phyloP scores from a whole-genome alignment of 1,139 yeast species.

The Protomyces macrosporus region DNA sequence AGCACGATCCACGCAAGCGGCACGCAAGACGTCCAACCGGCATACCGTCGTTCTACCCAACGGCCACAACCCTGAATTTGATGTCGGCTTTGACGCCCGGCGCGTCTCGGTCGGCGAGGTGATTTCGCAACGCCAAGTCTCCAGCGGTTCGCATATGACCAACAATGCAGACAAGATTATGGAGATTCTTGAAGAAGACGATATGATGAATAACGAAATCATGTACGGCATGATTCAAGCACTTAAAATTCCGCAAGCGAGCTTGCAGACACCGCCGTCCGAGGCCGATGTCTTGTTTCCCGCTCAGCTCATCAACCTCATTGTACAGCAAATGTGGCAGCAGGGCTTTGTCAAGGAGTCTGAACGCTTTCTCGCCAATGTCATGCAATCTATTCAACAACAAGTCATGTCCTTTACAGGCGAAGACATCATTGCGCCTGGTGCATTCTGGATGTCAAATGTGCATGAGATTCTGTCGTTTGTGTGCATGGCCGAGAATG shows the following conservation, averaged over 20 bases:
- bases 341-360: conserved; percentile 87
- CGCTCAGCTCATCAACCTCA: conserved; percentile 86
- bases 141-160: background rate
- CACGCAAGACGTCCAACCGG: background rate
- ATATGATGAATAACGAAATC: conserved; percentile 73
- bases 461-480: conserved; percentile 93
- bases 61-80: background rate
- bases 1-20: background rate
- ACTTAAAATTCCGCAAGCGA: conserved; percentile 80
- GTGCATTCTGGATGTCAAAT: conserved; percentile 97
- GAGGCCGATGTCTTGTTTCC: conserved; percentile 88
- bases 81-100: background rate
- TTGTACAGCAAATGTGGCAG: conserved; percentile 97
- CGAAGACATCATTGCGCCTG: conserved; percentile 82
- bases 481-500: conserved; percentile 87
- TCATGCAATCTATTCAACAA: conserved; percentile 78
- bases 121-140: background rate
- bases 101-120: background rate
- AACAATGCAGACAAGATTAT: conserved; percentile 42
- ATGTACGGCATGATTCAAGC: conserved; percentile 83
- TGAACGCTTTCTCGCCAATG: conserved; percentile 87
- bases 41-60: background rate
- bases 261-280: conserved; percentile 73
- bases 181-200: conserved; percentile 63
- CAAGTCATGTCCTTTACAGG: conserved; percentile 50